Evolutionary conservation across 306 rosid genomes (phyloP), one percentile per base, ranked within the genome.

Genomic region (Adenanthera pavonina): DNA sequence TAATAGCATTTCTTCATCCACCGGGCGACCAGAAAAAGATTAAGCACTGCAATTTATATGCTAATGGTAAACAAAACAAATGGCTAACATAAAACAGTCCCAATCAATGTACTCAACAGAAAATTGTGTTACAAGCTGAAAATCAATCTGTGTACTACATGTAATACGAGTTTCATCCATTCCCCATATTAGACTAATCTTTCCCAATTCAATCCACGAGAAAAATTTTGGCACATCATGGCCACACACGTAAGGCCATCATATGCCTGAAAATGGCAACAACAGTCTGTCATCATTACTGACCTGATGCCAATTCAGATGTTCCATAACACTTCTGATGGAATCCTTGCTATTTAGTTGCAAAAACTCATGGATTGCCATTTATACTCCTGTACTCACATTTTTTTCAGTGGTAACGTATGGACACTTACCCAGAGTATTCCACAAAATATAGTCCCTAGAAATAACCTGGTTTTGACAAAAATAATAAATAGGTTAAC

Each of bases 381-480:
- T 82, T 77, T 65, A 62, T 75, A 46, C 74, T 44, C 15, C 54
- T 49, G 52, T 20, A 43, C 74, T 67, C 88, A 87, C 51, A 65
- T 81, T 68, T 30, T 81, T 84, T 68, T 82, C 78, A 34, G 90
- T 76, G 34, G 91, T 86, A 74, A 85, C 91, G 44, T 83, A 81
- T n/a, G 97, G 98, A 85, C 98, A 95, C 78, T 88, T 90, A 40
- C 95, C 96, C 77, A 90, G 91, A 43, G 98, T 93, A 83, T 95
- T 95, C 99, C 99, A 93, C 88, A 95, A 76, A 77, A 93, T 95
- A 78, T 93, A 95, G 68, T 93, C 97, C 75, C 98, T 98, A 35
- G 93, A 85, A 53, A 89, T 89, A 78, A 89, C 91, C 97, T 95
- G 90, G 67, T 77, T 36, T 41, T 49, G 48, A 69, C 71, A 67